Base-by-base conservation (phyloP, 1,139 yeast species). In the Arxiozyma heterogenica region DNA sequence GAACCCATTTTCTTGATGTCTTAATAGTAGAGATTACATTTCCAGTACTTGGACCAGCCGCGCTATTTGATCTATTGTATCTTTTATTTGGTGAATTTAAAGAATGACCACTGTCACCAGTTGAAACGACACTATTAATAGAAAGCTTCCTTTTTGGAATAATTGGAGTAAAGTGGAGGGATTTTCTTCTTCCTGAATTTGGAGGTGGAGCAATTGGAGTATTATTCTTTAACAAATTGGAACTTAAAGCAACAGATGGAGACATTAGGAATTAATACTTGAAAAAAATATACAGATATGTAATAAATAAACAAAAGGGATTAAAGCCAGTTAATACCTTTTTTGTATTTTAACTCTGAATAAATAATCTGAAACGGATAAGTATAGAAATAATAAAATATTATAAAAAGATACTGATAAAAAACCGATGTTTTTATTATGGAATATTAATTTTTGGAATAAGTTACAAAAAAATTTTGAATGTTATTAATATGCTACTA, bases 1-100 rank as follows among this genome's bases (percentile, higher is more conserved):
- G 56, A 43, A 67, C 67, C 71, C 71, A 67, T 55, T 64, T 67
- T 50, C 63, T 62, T 17, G 70, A 66, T 20, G 70, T 66, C 43
- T 41, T 44, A 18, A 43, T 50, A 12, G 25, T 44, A 25, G 25
- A 23, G 2, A 20, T 30, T 2, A 22, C 11, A 30, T 30, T 39
- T 22, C 23, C 17, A 51, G 42, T 42, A 23, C 18, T 17, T 12
- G n/a, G 9, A 11, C 41, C 21, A 30, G 42, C 27, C 6, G 38
- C 30, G 25, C 27, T 41, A 22, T 41, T 20, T 45, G 25, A 20
- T 7, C 34, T 21, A 15, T 47, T 47, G 21, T 23, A 25, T 39
- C 43, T 44, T 46, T 44, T 50, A 25, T 20, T 41, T 2, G 38
- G 46, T 15, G n/a, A 22, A 30, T 21, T 15, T 20, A 53, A 43